Base-by-base conservation (phyloP, 148 eudicot species). In the Cornus florida region DNA sequence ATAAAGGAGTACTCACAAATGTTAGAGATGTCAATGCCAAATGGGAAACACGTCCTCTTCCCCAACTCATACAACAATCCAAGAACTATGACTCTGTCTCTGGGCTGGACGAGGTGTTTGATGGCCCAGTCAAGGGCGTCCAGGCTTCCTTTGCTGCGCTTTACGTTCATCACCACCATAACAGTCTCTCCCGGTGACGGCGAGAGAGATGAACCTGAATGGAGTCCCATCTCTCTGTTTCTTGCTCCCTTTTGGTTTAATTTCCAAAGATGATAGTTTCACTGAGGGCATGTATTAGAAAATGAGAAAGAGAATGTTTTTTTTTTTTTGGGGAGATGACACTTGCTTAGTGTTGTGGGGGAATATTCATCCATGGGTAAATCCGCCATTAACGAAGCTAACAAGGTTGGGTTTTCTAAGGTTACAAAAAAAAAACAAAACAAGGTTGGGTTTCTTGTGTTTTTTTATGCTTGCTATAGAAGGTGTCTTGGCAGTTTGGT, bases 91-190 rank as follows among this genome's bases (percentile, higher is more conserved):
- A 80, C 66, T 8, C 74, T 80, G 57, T 80, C 74, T 20, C 39
- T 24, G 0, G 78, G 82, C 0, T 60, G 73, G 23, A 80, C 82
- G 4, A 80, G 31, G 77, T 39, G 20, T 7, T 69, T 74, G n/a
- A 80, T 80, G 9, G 82, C 82, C 82, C 82, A 80, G 0, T 68
- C 59, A 7, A 75, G 73, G 3, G 78, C 78, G 13, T 74, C 82
- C 9, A 74, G 57, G 13, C 77, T 74, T 17, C 64, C 82, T 75
- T 69, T 80, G 56, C 67, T 75, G 2, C 68, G 73, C 56, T 74
- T 74, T 4, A 69, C 82, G 16, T 80, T 66, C 69, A 75, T 68
- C 24, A 80, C 78, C 39, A 80, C 82, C 19, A 75, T 80, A 14
- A 80, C 74, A 22, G 39, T 80, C 35, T 75, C 82, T 23, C 72